These are phyloP conservation scores for Carex scoparia DNA, from an alignment of 176 grass and related monocot genomes.

Conservation along the genomic window DNA sequence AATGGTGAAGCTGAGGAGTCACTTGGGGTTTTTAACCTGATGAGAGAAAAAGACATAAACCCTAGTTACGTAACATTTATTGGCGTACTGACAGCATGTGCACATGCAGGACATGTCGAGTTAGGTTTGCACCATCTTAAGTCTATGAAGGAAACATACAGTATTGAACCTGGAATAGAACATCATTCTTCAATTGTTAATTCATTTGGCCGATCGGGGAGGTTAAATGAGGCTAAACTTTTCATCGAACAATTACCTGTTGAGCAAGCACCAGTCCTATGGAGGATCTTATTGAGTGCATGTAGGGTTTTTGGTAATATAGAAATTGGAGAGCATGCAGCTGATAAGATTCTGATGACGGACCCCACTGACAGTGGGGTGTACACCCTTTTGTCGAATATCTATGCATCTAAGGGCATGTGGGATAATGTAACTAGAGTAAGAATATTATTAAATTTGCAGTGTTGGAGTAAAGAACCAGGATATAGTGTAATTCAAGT, in stretches of 20 bases:
- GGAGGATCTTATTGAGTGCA: conserved; percentile 67
- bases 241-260: conserved; percentile 73
- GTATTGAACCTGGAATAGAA: conserved; percentile 56
- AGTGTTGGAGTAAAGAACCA: conserved; percentile 44
- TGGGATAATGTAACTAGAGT: conserved; percentile 66
- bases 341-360: conserved; percentile 48
- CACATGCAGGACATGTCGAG: conserved; percentile 56
- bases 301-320: conserved; percentile 56
- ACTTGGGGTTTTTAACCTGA: conserved; percentile 50
- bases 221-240: conserved; percentile 46
- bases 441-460: conserved; percentile 42
- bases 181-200: conserved; percentile 78
- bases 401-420: conserved; percentile 71
- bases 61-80: conserved; percentile 85
- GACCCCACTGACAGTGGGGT: conserved; percentile 58
- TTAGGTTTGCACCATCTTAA: conserved; percentile 57
- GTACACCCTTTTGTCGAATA: conserved; percentile 66
- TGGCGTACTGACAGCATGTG: conserved; percentile 63
- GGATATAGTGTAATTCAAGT: conserved; percentile 66
- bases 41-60: conserved; percentile 45
- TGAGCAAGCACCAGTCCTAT: conserved; percentile 46
- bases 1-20: conserved; percentile 61
- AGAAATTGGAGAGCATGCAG: conserved; percentile 60
- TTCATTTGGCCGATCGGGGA: conserved; percentile 61
- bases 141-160: conserved; percentile 50